Percentiles rank a stretch among this genome's conserved stretches.
Conservation (phyloP, 192 early-diverging fungal genomes). For the Coemansia sp. region DNA sequence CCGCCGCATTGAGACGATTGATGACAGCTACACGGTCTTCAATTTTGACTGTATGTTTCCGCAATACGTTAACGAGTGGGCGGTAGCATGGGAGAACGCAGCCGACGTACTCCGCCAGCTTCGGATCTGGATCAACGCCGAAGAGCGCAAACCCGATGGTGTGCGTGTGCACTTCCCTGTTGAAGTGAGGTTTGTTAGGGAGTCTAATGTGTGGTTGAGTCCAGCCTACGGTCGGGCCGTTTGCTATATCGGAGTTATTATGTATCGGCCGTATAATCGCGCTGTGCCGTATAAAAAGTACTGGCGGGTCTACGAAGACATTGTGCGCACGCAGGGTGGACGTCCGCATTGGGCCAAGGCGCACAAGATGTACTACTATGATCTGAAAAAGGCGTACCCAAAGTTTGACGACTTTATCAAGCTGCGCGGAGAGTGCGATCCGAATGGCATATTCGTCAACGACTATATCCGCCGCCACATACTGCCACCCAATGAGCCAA, state of each 20-base stretch:
- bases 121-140: slow-evolving; percentile 6
- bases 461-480: slow-evolving; percentile 69
- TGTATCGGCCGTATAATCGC: slow-evolving; percentile 69
- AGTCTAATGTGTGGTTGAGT: slow-evolving; percentile 67
- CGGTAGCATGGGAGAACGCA: slow-evolving; percentile 30
- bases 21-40: slow-evolving; percentile 62
- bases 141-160: slow-evolving; percentile 31
- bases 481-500: slow-evolving; percentile 31
- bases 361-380: slow-evolving; percentile 60
- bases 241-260: slow-evolving; percentile 79
- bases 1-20: slow-evolving; percentile 46
- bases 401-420: slow-evolving; percentile 62
- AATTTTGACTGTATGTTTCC: slow-evolving; percentile 74
- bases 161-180: slow-evolving; percentile 74
- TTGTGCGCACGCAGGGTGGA: slow-evolving; percentile 67
- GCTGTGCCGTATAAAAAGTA: slow-evolving; percentile 73
- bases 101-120: slow-evolving; percentile 1
- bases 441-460: slow-evolving; percentile 71
- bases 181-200: slow-evolving; percentile 59
- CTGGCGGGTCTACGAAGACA: slow-evolving; percentile 71
- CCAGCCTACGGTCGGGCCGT: slow-evolving; percentile 65
- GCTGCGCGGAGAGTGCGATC: slow-evolving; percentile 64
- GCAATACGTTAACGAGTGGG: slow-evolving; percentile 81
- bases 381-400: slow-evolving; percentile 64
- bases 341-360: slow-evolving; percentile 83